Conservation (phyloP, 139 green algal species). For the Auxenochlorella pyrenoidosa region DNA sequence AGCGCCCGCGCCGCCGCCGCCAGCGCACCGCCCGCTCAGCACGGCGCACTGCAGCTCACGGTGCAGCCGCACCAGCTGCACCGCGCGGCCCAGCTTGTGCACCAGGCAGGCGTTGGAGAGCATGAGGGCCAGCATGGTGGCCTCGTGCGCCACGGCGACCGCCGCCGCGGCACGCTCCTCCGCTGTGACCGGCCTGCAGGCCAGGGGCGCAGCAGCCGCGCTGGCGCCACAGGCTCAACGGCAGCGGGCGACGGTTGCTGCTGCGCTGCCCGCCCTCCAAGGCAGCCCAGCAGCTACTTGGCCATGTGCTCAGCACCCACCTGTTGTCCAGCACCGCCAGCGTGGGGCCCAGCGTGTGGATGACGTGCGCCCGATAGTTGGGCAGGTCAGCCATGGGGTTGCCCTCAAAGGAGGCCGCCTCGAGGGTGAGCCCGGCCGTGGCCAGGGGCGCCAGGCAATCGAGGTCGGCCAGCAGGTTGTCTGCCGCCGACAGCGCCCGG, state of each 20-base stretch:
- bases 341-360: constrained; percentile 20
- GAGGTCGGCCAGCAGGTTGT: constrained; percentile 68
- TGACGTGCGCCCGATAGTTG: constrained; percentile 64
- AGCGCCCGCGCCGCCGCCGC: neutral
- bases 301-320: too few species aligned
- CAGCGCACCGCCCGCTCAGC: constrained; percentile 20
- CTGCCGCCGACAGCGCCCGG: constrained; percentile 57
- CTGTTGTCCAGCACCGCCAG: constrained; percentile 64
- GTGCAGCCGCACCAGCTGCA: constrained; percentile 70
- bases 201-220: too few species aligned
- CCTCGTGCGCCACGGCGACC: constrained; percentile 57
- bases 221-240: too few species aligned
- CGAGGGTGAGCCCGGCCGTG: constrained; percentile 40
- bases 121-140: constrained; percentile 67
- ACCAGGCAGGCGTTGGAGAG: constrained; percentile 73
- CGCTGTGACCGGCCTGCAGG: constrained; percentile 39
- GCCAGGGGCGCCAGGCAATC: constrained; percentile 34
- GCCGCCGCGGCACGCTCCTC: constrained; percentile 58
- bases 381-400: constrained; percentile 71
- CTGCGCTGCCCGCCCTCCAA: too few species aligned
- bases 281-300: too few species aligned
- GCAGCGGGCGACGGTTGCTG: too few species aligned
- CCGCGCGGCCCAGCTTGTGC: constrained; percentile 70
- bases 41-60: constrained; percentile 63
- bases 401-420: constrained; percentile 71